Evolutionary conservation across 2,329 filamentous ascomycete genomes (phyloP), one percentile per base, ranked within the genome.

Genomic region (Clarireedia paspali): DNA sequence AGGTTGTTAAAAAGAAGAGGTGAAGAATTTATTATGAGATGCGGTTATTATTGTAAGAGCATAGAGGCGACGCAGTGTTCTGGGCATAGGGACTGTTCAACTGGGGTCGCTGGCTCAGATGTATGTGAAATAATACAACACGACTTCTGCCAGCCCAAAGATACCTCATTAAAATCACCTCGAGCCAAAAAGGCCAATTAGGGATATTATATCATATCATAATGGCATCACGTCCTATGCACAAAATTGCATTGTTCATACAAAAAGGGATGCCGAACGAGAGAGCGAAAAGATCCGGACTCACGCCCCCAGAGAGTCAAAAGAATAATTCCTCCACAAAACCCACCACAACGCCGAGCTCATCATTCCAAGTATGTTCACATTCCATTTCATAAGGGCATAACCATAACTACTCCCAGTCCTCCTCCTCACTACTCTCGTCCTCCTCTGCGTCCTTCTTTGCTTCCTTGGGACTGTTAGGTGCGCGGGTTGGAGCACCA

Each of bases 401-500:
- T n/a, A 9, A 40, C 15, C 15, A 34, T 20, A 34, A 34, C 14
- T 77, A 90, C 72, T 91, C 87, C 85, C 87, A 91, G 67, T 91
- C 88, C 64, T 88, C 82, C 66, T 86, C 85, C 57, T 89, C 85
- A 62, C 82, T 86, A 60, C 88, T 78, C 4, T 68, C 76, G 69
- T 80, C 80, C 58, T 75, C 74, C 20, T 73, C 64, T 36, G 80
- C 80, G 67, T 81, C 38, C 17, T 51, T n/a, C 17, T 53, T 47
- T 44, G 47, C 36, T 65, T 85, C 81, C 68, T 82, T 83, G 26
- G 82, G 82, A 67, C 82, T 84, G 5, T 81, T 79, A 1, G 90
- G 87, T 17, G 90, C 86, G 62, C 88, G 87, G 70, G 89, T 96
- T 39, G 85, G 83, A 46, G 83, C 81, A 49, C 88, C 88, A 51